Base-by-base conservation (phyloP, 2,329 filamentous ascomycete species). In the Alternaria ethzedia region DNA sequence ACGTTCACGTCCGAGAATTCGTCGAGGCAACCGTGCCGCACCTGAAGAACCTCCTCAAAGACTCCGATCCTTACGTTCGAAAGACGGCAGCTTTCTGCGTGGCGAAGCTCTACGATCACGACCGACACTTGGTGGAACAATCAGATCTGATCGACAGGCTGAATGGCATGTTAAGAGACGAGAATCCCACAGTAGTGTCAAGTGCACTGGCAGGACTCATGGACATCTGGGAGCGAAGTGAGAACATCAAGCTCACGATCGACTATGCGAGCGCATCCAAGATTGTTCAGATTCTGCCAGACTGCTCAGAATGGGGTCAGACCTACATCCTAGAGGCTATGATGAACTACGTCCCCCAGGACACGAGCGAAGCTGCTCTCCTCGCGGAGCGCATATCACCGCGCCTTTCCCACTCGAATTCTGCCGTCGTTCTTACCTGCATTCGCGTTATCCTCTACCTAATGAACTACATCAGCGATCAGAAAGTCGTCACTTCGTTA, bases 221-320 rank as follows among this genome's bases (percentile, higher is more conserved):
- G 88, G 96, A 99, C 80, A 98, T 99, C 54, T 99, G 96, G 96
- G 96, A 98, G 79, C 88, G 95, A 62, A 98, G 94, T 78, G 95
- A 98, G 80, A 93, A 92, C 62, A 99, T 99, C 81, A 97, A 97
- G 79, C 89, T 99, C 67, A 98, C 96, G 4, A 97, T 99, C 73
- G 96, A 99, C 82, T 98, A 99, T 78, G 89, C 89, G 66, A 99
- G 97, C 81, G 96, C 96, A 25, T 98, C 95, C 55, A 99, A 99
- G 83, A 96, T 99, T 85, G 94, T 98, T 36, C 94, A 96, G 46
- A 98, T 99, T 65, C 82, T 99, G 23, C 91, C 96, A 2, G 96
- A 99, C 79, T 98, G 96, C 82, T 98, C 96, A 17, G 96, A 99
- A 86, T 99, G 96, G 96, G 95, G 96, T 45, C 96, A 99, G 83